Conservation (phyloP, 139 green algal species). For the Chlorella vulgaris region DNA sequence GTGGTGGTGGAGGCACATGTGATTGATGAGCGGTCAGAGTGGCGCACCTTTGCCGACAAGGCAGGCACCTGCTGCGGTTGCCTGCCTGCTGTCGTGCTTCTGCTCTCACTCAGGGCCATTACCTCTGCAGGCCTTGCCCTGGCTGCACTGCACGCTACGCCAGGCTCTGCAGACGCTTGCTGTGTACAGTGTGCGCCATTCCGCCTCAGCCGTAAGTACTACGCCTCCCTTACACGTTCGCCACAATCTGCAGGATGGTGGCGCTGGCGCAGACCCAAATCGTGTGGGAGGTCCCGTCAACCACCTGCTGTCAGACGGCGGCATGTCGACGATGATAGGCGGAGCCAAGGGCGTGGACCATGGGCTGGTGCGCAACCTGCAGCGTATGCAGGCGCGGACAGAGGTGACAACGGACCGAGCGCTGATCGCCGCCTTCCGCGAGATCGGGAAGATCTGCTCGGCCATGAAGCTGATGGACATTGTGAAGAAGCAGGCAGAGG, state of each 20-base stretch:
- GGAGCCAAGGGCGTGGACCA: slow-evolving; percentile 41
- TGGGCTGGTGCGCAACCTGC: slow-evolving; percentile 38
- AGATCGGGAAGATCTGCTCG: slow-evolving; percentile 61
- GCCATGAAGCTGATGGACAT: slow-evolving; percentile 62
- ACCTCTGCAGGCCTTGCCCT: neutral
- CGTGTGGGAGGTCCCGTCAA: slow-evolving; percentile 89
- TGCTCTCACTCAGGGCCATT: neutral
- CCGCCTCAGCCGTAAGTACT: too few species aligned
- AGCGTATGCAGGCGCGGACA: slow-evolving; percentile 38
- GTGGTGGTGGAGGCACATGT: slow-evolving; percentile 86
- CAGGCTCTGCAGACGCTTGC: neutral
- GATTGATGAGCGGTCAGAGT: slow-evolving; percentile 96
- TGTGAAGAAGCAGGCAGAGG: slow-evolving; percentile 73
- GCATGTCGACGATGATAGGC: slow-evolving; percentile 83
- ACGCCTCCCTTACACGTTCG: neutral
- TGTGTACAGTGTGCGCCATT: too few species aligned
- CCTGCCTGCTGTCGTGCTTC: neutral
- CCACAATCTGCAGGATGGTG: slow-evolving; percentile 68
- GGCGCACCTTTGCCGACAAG: slow-evolving; percentile 95
- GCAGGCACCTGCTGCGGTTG: slow-evolving; percentile 19
- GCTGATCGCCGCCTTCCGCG: slow-evolving; percentile 53
- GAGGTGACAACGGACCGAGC: slow-evolving; percentile 39
- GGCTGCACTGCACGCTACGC: neutral
- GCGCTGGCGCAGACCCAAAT: slow-evolving; percentile 70
- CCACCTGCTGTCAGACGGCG: slow-evolving; percentile 78